Evolutionary conservation across 2,329 filamentous ascomycete species (phyloP).

Genomic region (Cercospora sp.): DNA sequence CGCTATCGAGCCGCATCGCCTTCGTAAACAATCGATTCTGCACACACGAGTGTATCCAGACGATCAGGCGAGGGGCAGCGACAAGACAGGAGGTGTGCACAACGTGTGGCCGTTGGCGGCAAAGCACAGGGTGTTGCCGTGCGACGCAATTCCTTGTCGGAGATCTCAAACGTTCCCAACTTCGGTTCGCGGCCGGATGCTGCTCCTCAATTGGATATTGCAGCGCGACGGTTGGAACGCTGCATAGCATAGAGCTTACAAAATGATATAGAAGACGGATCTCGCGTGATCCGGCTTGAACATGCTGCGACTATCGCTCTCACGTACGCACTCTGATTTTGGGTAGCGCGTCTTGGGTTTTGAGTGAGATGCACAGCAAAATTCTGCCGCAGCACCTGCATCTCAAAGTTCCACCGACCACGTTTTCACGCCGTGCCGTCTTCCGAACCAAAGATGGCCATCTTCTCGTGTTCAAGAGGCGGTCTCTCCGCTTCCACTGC

Average conservation of each 20-base stretch:
- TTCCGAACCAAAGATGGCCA: background rate
- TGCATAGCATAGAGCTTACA: background rate
- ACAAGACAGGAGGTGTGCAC: background rate
- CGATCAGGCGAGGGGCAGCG: background rate
- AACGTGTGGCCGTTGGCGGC: background rate
- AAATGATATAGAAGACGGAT: background rate
- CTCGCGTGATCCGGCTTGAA: background rate
- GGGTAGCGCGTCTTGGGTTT: background rate
- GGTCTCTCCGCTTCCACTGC: background rate
- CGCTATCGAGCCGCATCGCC: background rate
- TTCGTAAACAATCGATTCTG: background rate
- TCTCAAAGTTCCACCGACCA: constrained; percentile 3
- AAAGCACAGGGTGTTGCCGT: background rate
- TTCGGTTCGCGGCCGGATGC: background rate
- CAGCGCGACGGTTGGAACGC: background rate
- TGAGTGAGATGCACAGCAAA: background rate
- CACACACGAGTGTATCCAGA: background rate
- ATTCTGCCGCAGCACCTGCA: background rate
- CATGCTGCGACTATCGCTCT: background rate
- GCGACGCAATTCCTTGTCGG: background rate
- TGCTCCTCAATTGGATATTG: background rate
- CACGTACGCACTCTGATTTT: background rate
- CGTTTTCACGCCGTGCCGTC: background rate
- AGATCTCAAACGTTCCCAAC: background rate
- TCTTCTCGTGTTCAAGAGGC: background rate